phyloP scores from a whole-genome alignment of 2,329 filamentous ascomycete species.

The Aureobasidium sp. region DNA sequence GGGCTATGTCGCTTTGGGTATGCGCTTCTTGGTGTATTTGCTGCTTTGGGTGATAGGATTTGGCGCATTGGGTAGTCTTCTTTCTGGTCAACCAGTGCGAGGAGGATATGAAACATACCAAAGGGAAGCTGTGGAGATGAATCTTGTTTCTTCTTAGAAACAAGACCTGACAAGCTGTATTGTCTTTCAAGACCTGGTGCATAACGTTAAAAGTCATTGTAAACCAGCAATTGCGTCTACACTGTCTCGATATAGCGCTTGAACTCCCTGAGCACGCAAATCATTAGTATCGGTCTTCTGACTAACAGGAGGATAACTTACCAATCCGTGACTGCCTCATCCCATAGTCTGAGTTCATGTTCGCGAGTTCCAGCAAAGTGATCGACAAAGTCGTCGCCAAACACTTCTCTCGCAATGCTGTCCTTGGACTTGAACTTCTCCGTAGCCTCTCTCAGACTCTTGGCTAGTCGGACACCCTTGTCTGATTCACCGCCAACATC shows the following conservation, averaged over 20 bases:
- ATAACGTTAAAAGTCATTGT: background rate
- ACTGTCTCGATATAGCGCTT: slow-evolving; percentile 34
- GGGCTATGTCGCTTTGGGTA: background rate
- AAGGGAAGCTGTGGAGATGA: background rate
- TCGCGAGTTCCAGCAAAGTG: slow-evolving; percentile 89
- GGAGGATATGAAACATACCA: background rate
- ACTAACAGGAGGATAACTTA: slow-evolving; percentile 41
- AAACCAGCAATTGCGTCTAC: slow-evolving; percentile 13
- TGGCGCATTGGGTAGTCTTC: background rate
- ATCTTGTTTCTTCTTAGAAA: background rate
- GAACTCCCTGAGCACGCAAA: slow-evolving; percentile 28
- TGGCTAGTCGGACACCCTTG: slow-evolving; percentile 70
- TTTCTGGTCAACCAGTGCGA: background rate
- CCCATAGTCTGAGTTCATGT: slow-evolving; percentile 85
- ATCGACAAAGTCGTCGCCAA: slow-evolving; percentile 92
- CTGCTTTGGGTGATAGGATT: background rate
- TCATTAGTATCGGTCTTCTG: background rate
- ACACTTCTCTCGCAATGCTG: slow-evolving; percentile 86
- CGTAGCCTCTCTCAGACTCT: slow-evolving; percentile 77
- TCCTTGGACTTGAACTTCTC: slow-evolving; percentile 66
- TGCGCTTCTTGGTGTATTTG: background rate
- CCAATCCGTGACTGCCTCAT: slow-evolving; percentile 97
- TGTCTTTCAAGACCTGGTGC: no score
- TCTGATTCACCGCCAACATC: slow-evolving; percentile 68
- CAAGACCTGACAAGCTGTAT: background rate